phyloP scores from a whole-genome alignment of 495 filamentous ascomycete genomes.

The Wilcoxina mikolae region DNA sequence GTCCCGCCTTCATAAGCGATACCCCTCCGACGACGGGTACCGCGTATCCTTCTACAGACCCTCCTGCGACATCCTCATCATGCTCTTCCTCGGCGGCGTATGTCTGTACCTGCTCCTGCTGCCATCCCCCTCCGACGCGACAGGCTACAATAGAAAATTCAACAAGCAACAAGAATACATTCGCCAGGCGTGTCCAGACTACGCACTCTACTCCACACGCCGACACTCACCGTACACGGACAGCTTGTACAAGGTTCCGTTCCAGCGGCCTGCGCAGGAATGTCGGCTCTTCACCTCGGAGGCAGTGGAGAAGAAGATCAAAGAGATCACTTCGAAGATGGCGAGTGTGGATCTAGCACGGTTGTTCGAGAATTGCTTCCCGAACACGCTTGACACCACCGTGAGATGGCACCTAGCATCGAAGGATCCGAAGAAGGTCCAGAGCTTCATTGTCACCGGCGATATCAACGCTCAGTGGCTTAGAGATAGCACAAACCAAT shows the following conservation, averaged over 20 bases:
- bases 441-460: constrained; percentile 95
- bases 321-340: constrained; percentile 62
- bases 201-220: constrained; percentile 37
- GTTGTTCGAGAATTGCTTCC: constrained; percentile 93
- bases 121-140: neutral
- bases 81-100: neutral
- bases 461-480: constrained; percentile 98
- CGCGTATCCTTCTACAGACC: neutral
- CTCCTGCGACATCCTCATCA: neutral
- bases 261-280: constrained; percentile 60
- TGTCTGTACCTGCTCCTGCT: neutral
- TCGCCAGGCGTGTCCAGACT: constrained; percentile 39
- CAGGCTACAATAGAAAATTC: neutral
- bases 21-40: no score
- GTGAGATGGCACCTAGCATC: constrained; percentile 43
- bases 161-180: neutral
- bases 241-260: constrained; percentile 70
- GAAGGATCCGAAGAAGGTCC: constrained; percentile 33
- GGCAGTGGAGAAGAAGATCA: constrained; percentile 74
- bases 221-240: constrained; percentile 55
- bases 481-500: constrained; percentile 90
- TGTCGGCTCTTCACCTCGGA: constrained; percentile 84
- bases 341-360: constrained; percentile 78
- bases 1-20: neutral
- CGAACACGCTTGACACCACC: constrained; percentile 87